Conservation (phyloP, 192 early-diverging fungal species). For the Thamnidium elegans region DNA sequence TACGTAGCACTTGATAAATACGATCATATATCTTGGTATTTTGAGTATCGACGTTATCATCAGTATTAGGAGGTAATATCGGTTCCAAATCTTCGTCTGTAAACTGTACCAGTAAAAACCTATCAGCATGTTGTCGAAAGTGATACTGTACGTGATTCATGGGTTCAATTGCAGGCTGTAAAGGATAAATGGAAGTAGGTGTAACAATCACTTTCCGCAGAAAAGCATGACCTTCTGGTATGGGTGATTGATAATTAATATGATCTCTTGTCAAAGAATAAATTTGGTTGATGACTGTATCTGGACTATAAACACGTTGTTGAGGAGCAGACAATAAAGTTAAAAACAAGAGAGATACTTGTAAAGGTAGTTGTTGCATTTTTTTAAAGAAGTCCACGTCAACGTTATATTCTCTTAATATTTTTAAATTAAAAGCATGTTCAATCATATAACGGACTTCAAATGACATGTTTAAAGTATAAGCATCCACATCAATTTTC, state of each 20-base stretch:
- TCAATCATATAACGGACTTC: slow-evolving; percentile 45
- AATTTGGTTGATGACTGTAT: slow-evolving; percentile 18
- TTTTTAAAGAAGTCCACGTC: slow-evolving; percentile 25
- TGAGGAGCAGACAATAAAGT: slow-evolving; percentile 21
- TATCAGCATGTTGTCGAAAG: slow-evolving; percentile 41
- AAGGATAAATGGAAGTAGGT: slow-evolving; percentile 59
- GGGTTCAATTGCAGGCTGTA: slow-evolving; percentile 57
- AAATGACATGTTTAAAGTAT: slow-evolving; percentile 16
- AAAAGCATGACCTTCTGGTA: slow-evolving; percentile 37
- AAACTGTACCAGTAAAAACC: slow-evolving; percentile 69
- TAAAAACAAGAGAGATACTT: slow-evolving; percentile 14
- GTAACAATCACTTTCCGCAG: slow-evolving; percentile 57
- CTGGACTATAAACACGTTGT: slow-evolving; percentile 34
- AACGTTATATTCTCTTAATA: slow-evolving; percentile 41
- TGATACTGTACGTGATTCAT: slow-evolving; percentile 62
- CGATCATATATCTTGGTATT: slow-evolving; percentile 45
- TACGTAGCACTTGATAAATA: slow-evolving; percentile 39
- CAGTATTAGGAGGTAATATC: slow-evolving; percentile 14
- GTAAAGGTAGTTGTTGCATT: not conserved
- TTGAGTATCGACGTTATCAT: not conserved
- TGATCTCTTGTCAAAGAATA: slow-evolving; percentile 2
- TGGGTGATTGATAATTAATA: slow-evolving; percentile 3
- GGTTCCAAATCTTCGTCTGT: slow-evolving; percentile 54
- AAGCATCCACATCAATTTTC: not conserved
- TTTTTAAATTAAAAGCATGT: slow-evolving; percentile 34